phyloP scores from a whole-genome alignment of 345 rosid species.

The Citrus unshiu region DNA sequence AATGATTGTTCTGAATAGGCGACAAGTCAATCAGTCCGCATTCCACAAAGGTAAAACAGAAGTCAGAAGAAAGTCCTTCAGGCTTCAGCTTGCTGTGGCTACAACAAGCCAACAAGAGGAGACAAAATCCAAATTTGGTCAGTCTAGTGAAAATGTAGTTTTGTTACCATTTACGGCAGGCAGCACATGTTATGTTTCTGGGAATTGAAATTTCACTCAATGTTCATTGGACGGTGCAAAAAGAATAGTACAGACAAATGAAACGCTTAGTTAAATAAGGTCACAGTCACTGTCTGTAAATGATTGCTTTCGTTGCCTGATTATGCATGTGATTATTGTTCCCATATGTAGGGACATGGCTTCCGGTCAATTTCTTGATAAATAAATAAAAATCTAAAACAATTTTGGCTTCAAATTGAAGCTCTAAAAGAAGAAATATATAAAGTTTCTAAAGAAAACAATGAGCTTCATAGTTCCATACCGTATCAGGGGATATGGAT shows the following conservation, averaged over 20 bases:
- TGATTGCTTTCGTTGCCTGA: slow-evolving; percentile 10
- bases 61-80: not conserved
- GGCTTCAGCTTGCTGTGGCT: not conserved
- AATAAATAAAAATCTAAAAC: not conserved
- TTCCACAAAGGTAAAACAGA: not conserved
- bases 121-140: slow-evolving; percentile 1
- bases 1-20: not conserved
- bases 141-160: slow-evolving; percentile 3
- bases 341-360: slow-evolving; percentile 9
- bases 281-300: slow-evolving; percentile 17
- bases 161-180: slow-evolving; percentile 7
- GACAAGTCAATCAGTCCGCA: not conserved
- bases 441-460: not conserved
- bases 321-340: slow-evolving; percentile 28
- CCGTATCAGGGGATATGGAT: not conserved
- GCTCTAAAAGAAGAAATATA: not conserved
- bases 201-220: not conserved
- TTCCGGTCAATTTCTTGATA: not conserved
- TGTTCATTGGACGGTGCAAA: slow-evolving; percentile 4
- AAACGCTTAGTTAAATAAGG: slow-evolving; percentile 8
- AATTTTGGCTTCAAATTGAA: not conserved
- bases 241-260: slow-evolving; percentile 10
- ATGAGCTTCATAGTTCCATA: not conserved
- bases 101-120: not conserved
- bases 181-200: slow-evolving; percentile 24